Percentiles rank a stretch among this genome's conserved stretches.
Evolutionary conservation across 495 filamentous ascomycete species (phyloP).

Genomic region (Antarctomyces pellizariae): DNA sequence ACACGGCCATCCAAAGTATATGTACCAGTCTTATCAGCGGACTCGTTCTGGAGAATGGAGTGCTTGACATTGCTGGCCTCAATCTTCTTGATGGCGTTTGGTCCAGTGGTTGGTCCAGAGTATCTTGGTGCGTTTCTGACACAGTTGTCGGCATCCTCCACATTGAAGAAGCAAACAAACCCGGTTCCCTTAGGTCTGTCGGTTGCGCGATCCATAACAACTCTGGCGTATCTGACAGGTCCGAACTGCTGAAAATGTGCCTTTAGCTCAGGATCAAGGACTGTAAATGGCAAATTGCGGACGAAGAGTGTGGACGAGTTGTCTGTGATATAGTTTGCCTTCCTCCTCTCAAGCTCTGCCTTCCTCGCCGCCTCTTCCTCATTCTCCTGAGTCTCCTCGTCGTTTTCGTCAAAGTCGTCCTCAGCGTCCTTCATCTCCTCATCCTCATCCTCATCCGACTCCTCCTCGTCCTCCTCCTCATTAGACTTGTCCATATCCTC

Average conservation of each 20-base stretch:
- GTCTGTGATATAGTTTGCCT: slow-evolving; percentile 20
- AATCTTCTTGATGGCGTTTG: slow-evolving; percentile 17
- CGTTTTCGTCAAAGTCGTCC: slow-evolving; percentile 17
- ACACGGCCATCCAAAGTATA: slow-evolving; percentile 83
- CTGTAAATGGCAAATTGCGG: slow-evolving; percentile 80
- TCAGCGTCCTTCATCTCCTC: slow-evolving; percentile 17
- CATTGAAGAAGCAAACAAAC: slow-evolving; percentile 79
- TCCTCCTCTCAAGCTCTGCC: slow-evolving; percentile 11
- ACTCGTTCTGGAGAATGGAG: slow-evolving; percentile 67
- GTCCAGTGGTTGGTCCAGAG: slow-evolving; percentile 11
- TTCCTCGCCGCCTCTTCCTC: slow-evolving; percentile 12
- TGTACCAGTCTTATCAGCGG: slow-evolving; percentile 45
- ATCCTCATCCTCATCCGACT: slow-evolving; percentile 14
- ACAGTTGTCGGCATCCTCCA: slow-evolving; percentile 47
- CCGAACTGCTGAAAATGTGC: slow-evolving; percentile 74
- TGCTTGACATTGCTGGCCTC: slow-evolving; percentile 27
- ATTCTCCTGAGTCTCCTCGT: slow-evolving; percentile 18
- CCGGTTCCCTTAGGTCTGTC: slow-evolving; percentile 76
- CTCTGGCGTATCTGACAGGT: slow-evolving; percentile 59
- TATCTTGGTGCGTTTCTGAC: slow-evolving; percentile 42
- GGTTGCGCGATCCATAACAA: slow-evolving; percentile 66
- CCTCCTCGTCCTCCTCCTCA: slow-evolving; percentile 13
- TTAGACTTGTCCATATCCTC: too few species aligned
- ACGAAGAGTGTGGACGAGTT: slow-evolving; percentile 67
- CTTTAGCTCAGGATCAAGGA: slow-evolving; percentile 53